Percentiles rank a stretch among this genome's conserved stretches.
These are phyloP conservation scores for Petasospora fabianii DNA, from an alignment of 1,139 yeast genomes.

Conservation along the genomic window DNA sequence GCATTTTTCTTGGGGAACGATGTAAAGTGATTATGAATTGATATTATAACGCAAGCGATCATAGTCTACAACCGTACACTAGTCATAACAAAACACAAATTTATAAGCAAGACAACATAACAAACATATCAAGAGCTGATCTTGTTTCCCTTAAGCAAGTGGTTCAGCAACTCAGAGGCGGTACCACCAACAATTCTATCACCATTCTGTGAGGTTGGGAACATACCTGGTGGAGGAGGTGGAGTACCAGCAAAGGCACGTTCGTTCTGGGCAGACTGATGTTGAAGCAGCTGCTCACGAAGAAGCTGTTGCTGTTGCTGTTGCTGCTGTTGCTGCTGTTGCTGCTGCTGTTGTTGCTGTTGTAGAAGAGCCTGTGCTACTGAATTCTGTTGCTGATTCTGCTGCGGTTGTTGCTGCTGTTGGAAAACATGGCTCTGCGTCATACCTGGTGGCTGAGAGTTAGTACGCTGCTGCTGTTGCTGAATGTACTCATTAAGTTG, in stretches of 20 bases:
- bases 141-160: slow-evolving; percentile 66
- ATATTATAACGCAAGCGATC: too few relatives aligned
- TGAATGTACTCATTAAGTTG: slow-evolving; percentile 12
- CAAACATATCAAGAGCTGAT: slow-evolving; percentile 32
- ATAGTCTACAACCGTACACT: too few relatives aligned
- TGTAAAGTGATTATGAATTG: too few relatives aligned
- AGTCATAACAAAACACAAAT: too few relatives aligned
- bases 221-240: slow-evolving; percentile 49
- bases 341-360: slow-evolving; percentile 20
- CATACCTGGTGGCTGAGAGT: slow-evolving; percentile 10
- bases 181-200: slow-evolving; percentile 28
- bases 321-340: slow-evolving; percentile 23
- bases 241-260: slow-evolving; percentile 32
- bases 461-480: slow-evolving; percentile 9
- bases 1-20: too few relatives aligned
- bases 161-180: slow-evolving; percentile 66
- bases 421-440: slow-evolving; percentile 9
- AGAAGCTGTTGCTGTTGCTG: slow-evolving; percentile 23
- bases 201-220: slow-evolving; percentile 23
- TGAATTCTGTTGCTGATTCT: slow-evolving; percentile 13
- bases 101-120: too few relatives aligned
- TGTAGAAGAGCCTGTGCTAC: slow-evolving; percentile 23
- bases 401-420: slow-evolving; percentile 24
- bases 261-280: slow-evolving; percentile 16
- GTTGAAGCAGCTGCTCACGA: slow-evolving; percentile 24